Conservation (phyloP, 2,329 filamentous ascomycete species). For the Pseudogymnoascus sp. region DNA sequence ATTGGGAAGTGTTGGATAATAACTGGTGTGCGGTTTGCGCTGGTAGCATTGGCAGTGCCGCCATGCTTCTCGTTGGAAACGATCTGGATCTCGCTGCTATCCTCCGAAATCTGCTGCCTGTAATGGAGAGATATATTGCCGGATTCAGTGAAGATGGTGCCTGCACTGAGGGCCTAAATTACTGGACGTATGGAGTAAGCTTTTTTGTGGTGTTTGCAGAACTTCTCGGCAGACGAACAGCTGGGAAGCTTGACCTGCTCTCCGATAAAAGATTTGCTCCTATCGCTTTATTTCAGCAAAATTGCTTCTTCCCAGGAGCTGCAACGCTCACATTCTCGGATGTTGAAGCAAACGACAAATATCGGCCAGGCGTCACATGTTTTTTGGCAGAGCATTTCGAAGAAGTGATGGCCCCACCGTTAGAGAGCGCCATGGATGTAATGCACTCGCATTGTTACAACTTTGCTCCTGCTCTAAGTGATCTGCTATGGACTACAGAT, state of each 20-base stretch:
- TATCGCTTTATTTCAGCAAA: not conserved
- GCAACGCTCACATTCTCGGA: not conserved
- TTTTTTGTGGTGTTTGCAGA: not conserved
- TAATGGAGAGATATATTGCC: not conserved
- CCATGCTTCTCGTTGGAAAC: not conserved
- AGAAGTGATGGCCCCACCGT: not conserved
- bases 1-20: not conserved
- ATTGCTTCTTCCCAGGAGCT: not conserved
- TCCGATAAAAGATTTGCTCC: not conserved
- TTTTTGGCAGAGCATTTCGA: not conserved
- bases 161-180: not conserved
- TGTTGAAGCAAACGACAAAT: not conserved
- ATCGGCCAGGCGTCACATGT: not conserved
- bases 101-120: not conserved
- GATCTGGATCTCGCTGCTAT: not conserved
- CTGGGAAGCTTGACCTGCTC: not conserved
- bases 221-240: not conserved
- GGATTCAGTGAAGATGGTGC: not conserved
- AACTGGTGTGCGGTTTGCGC: conserved; percentile 5
- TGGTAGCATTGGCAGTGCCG: not conserved
- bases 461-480: not conserved
- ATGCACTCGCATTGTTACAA: conserved; percentile 7
- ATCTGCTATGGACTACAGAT: not conserved
- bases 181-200: not conserved
- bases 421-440: not conserved